Evolutionary conservation across 1,284 basidiomycete genomes (phyloP).

Genomic region (Pseudozyma tsukubaensis): DNA sequence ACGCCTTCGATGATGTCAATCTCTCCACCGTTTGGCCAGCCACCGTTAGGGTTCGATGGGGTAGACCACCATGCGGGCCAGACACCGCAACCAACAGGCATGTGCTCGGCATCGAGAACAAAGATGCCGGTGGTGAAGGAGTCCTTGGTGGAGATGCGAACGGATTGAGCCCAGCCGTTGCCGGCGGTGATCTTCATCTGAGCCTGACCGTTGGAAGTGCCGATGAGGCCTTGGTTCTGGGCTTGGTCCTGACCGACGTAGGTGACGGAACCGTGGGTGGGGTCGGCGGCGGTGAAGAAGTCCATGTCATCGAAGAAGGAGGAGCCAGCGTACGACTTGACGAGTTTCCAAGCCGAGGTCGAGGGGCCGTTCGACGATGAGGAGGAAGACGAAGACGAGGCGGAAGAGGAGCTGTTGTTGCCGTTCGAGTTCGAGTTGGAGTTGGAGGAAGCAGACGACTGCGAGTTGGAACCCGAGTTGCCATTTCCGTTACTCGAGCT

Average conservation of each 20-base stretch:
- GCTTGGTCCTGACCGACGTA: constrained; percentile 39
- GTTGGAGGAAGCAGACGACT: constrained; percentile 23
- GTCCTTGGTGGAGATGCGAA: constrained; percentile 55
- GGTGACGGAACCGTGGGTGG: constrained; percentile 52
- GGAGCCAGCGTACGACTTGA: constrained; percentile 48
- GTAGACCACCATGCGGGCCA: constrained; percentile 68
- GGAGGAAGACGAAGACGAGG: constrained; percentile 24
- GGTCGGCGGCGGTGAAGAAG: constrained; percentile 53
- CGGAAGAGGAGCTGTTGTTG: constrained; percentile 14
- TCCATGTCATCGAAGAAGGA: constrained; percentile 56
- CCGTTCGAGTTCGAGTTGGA: constrained; percentile 13
- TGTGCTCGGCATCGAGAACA: constrained; percentile 55
- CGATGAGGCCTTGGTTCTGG: constrained; percentile 37
- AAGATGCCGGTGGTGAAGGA: constrained; percentile 56
- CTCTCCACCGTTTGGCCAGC: constrained; percentile 63
- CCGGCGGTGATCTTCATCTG: constrained; percentile 42
- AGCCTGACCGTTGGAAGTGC: constrained; percentile 39
- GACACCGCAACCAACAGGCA: constrained; percentile 58
- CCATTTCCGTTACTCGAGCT: constrained; percentile 8
- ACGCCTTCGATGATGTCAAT: constrained; percentile 65
- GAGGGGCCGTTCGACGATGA: constrained; percentile 14
- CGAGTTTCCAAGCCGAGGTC: constrained; percentile 39
- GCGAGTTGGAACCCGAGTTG: constrained; percentile 14
- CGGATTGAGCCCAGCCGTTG: constrained; percentile 46
- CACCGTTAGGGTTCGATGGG: constrained; percentile 27